Evolutionary conservation across 352 stramenopile species (phyloP), one percentile per base, ranked within the genome.

Genomic region (Globisporangium ultimum): DNA sequence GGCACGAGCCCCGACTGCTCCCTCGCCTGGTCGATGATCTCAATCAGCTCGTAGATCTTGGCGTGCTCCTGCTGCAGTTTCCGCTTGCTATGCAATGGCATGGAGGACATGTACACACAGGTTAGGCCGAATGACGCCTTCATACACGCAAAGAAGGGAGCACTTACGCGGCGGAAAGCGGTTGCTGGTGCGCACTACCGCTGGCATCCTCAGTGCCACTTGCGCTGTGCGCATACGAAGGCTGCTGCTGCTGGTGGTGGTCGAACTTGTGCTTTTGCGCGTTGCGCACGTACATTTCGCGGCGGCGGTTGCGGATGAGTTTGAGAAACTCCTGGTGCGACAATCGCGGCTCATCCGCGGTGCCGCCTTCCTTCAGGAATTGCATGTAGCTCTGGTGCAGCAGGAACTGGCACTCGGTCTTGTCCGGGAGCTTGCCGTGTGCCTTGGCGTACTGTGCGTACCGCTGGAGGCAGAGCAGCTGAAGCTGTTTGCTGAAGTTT

Each of bases 401-500:
- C 47, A 90, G 48, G 21, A 70, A 53, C 48, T 87, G 58, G 28
- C 76, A 87, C 59, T 78, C 71, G 21, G 67, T 58, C 42, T 80
- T 76, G 58, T 80, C 58, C 2, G 80, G 74, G 4, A 88, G 73
- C 22, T 58, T 63, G 0, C 64, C 68, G 11, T 73, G 64, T 9
- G 68, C 60, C 6, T 69, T 68, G 22, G 67, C 62, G 40, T 74
- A 70, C 40, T 74, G 65, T 6, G 74, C 80, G 54, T 90, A 90
- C 5, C 72, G 66, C 61, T 83, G 65, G 10, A 90, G 72, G 60
- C 78, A 75, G 21, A 84, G 49, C 38, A 88, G 63, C 58, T 90
- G 80, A 11, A 90, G 60, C 51, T 76, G 60, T 57, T 90, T 88
- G 61, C 76, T 88, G 49, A 88, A 78, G 69, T 87, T 88, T 53